Evolutionary conservation across 192 early-diverging fungal species (phyloP), one percentile per base, ranked within the genome.

Genomic region (Physocladia obscura): DNA sequence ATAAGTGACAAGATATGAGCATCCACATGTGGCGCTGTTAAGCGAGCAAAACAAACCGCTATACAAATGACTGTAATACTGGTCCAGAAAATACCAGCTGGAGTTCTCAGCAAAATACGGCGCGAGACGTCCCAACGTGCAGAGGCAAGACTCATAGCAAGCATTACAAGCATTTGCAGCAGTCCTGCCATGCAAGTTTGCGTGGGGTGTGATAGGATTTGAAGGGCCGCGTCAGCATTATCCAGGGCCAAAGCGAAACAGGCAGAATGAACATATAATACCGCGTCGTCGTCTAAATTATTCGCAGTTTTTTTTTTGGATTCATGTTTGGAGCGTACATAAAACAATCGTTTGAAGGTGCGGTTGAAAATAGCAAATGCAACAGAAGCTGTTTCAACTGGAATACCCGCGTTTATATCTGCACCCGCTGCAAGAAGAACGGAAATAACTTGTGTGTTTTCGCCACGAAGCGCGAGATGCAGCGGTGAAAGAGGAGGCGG

Each of bases 191-290:
- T 17, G 49, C 61, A 64, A 40, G 5, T 27, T 31, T 61, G 58
- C 48, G 24, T 52, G 4, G 48, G 44, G 27, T 62, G 70, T 15
- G 51, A 5, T 38, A 73, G 31, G 11, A 73, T 30, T 22, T 32
- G 56, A 37, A 47, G 4, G 3, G 71, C 71, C 4, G 67, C 55
- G 34, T 67, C 63, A 8, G 13, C 24, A n/a, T 73, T 63, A 2
- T 62, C 71, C 58, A 64, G 44, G 35, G 63, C 62, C 17, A 73
- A 35, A 1, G 71, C 71, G 31, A 73, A 73, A 19, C 44, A 40
- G 17, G 67, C 55, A 11, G 71, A 62, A 34, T 52, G 27, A 11
- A 73, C 62, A 24, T 58, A 38, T 6, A 73, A 31, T 8, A 64
- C 26, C 19, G 47, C 54, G 51, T 62, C 49, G 24, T 72, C 61